phyloP scores from a whole-genome alignment of 306 rosid genomes.

The Prunus dulcis region DNA sequence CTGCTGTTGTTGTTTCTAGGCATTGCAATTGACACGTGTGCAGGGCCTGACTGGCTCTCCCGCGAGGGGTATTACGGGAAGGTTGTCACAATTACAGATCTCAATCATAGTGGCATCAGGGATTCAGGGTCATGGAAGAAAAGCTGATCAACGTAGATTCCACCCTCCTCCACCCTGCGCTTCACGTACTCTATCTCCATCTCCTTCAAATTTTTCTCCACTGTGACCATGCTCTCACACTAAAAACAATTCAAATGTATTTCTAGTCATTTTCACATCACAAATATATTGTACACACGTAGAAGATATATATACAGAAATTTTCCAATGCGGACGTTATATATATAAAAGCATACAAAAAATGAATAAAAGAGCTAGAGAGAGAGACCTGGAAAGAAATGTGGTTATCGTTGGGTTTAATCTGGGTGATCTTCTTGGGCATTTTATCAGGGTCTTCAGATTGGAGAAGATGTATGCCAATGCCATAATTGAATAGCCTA shows the following conservation, averaged over 20 bases:
- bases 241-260: conserved; percentile 4
- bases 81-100: conserved; percentile 78
- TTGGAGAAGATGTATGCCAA: too few species aligned
- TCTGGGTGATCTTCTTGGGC: too few species aligned
- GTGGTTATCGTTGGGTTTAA: too few species aligned
- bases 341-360: too few species aligned
- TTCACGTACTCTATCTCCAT: conserved; percentile 63
- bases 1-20: conserved; percentile 8
- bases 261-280: neutral
- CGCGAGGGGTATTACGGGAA: conserved; percentile 54
- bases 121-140: conserved; percentile 96
- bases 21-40: too few species aligned
- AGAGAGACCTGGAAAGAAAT: too few species aligned
- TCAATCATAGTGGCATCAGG: conserved; percentile 73
- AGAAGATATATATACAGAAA: too few species aligned
- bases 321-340: too few species aligned
- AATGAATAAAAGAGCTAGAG: too few species aligned
- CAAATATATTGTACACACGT: too few species aligned
- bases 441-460: too few species aligned
- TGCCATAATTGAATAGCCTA: too few species aligned
- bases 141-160: conserved; percentile 62
- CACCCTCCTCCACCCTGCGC: conserved; percentile 57
- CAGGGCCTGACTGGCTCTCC: conserved; percentile 25
- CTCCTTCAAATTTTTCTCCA: conserved; percentile 56
- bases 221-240: conserved; percentile 62